Conservation (phyloP, 441 rosid genomes). For the Biscutella laevigata region DNA sequence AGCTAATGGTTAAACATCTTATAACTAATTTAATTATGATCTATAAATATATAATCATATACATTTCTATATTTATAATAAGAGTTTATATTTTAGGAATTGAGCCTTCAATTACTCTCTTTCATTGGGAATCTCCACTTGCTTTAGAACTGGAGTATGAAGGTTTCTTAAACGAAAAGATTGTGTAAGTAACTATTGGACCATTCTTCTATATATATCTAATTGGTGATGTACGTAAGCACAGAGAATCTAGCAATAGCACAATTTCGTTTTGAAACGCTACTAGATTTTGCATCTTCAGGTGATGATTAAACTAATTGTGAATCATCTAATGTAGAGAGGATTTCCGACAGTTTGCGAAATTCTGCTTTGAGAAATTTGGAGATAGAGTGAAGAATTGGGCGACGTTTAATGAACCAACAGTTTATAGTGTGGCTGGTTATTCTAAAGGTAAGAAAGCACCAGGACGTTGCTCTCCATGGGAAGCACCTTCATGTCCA, state of each 20-base stretch:
- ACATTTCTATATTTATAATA: too few species aligned
- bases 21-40: background rate
- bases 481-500: constrained; percentile 29
- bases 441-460: constrained; percentile 30
- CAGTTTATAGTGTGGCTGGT: constrained; percentile 24
- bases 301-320: too few species aligned
- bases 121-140: constrained; percentile 28
- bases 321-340: constrained; percentile 28
- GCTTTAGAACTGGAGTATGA: constrained; percentile 16
- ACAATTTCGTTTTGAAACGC: too few species aligned
- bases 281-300: too few species aligned
- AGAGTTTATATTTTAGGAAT: too few species aligned
- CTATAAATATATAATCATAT: background rate
- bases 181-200: too few species aligned
- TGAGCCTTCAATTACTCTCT: constrained; percentile 23
- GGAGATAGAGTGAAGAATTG: constrained; percentile 71
- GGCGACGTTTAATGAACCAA: constrained; percentile 66
- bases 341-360: constrained; percentile 42
- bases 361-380: constrained; percentile 41
- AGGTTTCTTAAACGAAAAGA: constrained; percentile 4
- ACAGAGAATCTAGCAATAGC: too few species aligned
- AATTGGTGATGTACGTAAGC: too few species aligned
- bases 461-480: constrained; percentile 46
- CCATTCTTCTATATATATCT: too few species aligned
- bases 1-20: constrained; percentile 21